Evolutionary conservation across 495 filamentous ascomycete species (phyloP).

Genomic region (Symbiotaphrina buchneri): DNA sequence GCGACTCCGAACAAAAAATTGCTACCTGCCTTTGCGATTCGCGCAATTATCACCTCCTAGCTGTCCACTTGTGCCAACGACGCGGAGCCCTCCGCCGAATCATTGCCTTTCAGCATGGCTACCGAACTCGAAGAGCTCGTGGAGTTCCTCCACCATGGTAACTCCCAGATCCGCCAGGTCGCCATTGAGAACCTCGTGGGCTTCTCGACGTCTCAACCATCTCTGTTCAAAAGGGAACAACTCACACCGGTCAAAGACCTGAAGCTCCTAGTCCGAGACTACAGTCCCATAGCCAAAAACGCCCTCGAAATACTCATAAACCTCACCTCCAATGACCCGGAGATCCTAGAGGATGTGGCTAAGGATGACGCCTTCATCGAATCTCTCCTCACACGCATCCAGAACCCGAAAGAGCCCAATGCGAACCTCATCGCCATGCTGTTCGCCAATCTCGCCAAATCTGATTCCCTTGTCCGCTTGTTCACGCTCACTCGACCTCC

Average conservation of each 20-base stretch:
- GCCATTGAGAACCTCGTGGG: conserved; percentile 70
- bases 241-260: conserved; percentile 67
- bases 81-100: too few relatives aligned
- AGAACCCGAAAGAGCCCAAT: conserved; percentile 44
- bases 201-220: conserved; percentile 54
- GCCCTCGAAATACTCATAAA: conserved; percentile 89
- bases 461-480: conserved; percentile 42
- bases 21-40: too few relatives aligned
- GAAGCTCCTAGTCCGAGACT: conserved; percentile 71
- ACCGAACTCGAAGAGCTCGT: conserved; percentile 37
- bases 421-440: conserved; percentile 79
- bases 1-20: too few relatives aligned
- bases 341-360: conserved; percentile 46
- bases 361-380: conserved; percentile 68
- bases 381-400: conserved; percentile 38
- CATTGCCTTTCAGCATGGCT: too few relatives aligned
- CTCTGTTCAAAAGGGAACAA: conserved; percentile 63
- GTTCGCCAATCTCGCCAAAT: conserved; percentile 76
- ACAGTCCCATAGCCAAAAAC: conserved; percentile 67
- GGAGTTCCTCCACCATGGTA: conserved; percentile 77
- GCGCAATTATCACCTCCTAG: too few relatives aligned
- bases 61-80: too few relatives aligned
- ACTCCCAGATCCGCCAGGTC: conserved; percentile 59
- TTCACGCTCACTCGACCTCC: conserved; percentile 35
- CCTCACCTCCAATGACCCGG: conserved; percentile 53